A percentile compares a stretch with the other conserved stretches of the same genome.
These are phyloP conservation scores for Trametopsis cervina DNA, from an alignment of 768 basidiomycete species.

Conservation along the genomic window DNA sequence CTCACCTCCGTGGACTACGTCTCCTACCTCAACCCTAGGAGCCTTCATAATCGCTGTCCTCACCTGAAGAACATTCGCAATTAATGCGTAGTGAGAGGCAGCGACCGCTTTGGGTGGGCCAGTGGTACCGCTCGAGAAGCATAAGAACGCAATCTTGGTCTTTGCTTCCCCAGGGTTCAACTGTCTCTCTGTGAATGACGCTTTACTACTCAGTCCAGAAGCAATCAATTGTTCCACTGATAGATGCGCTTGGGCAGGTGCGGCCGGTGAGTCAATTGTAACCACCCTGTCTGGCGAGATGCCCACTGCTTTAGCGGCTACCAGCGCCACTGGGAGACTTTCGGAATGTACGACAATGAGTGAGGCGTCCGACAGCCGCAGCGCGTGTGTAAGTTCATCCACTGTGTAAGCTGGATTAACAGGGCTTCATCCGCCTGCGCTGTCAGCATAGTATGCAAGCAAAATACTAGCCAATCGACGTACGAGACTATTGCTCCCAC, in stretches of 20 bases:
- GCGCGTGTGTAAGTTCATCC: constrained; percentile 26
- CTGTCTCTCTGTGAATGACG: constrained; percentile 41
- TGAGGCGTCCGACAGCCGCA: constrained; percentile 19
- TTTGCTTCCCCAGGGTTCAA: constrained; percentile 54
- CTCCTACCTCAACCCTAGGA: constrained; percentile 47
- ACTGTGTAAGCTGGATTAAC: constrained; percentile 26
- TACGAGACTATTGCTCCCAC: constrained; percentile 54
- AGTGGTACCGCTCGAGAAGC: constrained; percentile 73
- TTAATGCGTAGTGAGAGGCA: constrained; percentile 30
- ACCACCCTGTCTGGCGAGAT: constrained; percentile 19
- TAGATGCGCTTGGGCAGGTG: constrained; percentile 13
- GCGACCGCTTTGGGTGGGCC: constrained; percentile 57
- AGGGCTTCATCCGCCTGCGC: constrained; percentile 11
- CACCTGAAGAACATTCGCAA: constrained; percentile 28
- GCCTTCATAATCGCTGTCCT: constrained; percentile 1
- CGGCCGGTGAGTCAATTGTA: constrained; percentile 13
- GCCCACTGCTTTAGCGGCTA: constrained; percentile 18
- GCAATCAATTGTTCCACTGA: constrained; percentile 44
- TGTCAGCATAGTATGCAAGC: constrained; percentile 2
- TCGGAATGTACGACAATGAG: constrained; percentile 20
- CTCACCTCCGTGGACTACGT: constrained; percentile 52
- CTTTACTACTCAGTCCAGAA: constrained; percentile 35
- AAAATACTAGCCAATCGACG: constrained; percentile 18
- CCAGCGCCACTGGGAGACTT: constrained; percentile 17
- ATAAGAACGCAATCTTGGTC: constrained; percentile 63